These are phyloP conservation scores for Prunus fruticosa DNA, from an alignment of 306 rosid species.

Conservation along the genomic window DNA sequence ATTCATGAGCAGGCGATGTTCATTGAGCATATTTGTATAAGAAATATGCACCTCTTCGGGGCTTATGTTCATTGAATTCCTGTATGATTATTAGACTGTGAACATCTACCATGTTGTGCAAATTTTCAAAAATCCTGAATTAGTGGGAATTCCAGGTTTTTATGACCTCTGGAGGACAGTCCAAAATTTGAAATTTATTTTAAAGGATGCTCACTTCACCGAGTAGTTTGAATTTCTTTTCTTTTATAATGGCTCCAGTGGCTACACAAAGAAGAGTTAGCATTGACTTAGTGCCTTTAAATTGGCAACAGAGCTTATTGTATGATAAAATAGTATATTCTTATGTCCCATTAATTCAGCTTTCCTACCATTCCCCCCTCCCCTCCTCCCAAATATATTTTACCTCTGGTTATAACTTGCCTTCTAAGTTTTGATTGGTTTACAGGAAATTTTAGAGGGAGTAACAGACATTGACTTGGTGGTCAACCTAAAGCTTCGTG, in stretches of 20 bases:
- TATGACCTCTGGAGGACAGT: background rate
- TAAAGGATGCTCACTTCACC: background rate
- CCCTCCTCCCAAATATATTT: background rate
- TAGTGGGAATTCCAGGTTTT: background rate
- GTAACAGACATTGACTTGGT: constrained; percentile 50
- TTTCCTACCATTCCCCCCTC: background rate
- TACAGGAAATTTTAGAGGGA: constrained; percentile 50
- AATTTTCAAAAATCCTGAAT: background rate
- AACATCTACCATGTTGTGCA: background rate
- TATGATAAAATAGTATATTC: background rate
- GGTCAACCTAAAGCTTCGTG: constrained; percentile 46
- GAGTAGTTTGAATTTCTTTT: background rate
- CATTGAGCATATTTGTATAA: background rate
- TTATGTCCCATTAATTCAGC: background rate
- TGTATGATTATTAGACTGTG: background rate
- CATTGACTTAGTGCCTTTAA: background rate
- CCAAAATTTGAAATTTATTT: background rate
- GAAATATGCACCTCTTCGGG: background rate
- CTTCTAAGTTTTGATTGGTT: background rate
- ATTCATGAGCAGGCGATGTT: background rate
- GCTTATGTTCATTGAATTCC: background rate
- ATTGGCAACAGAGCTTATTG: background rate
- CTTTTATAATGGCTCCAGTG: background rate
- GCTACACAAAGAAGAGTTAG: background rate
- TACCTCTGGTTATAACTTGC: background rate